phyloP scores from a whole-genome alignment of 106 monocot genomes.

The Platanthera zijinensis region DNA sequence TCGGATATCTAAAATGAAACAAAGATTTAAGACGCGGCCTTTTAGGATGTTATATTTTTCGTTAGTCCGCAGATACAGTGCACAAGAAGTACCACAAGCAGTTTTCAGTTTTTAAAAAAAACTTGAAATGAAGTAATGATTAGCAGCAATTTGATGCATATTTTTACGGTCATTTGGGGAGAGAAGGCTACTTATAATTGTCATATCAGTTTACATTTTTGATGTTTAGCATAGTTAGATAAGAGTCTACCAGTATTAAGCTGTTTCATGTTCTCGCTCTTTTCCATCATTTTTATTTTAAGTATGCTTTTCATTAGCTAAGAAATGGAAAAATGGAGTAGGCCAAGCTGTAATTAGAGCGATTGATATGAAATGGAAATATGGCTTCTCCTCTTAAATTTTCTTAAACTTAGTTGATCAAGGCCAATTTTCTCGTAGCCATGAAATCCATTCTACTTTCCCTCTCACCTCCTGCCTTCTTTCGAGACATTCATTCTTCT shows the following conservation, averaged over 20 bases:
- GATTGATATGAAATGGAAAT: slow-evolving; percentile 3
- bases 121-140: too few relatives aligned
- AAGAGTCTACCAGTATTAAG: not conserved
- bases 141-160: too few relatives aligned
- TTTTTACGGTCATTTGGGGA: too few relatives aligned
- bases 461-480: too few relatives aligned
- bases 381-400: not conserved
- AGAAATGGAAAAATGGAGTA: not conserved
- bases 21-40: not conserved
- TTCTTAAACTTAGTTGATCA: too few relatives aligned
- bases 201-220: not conserved
- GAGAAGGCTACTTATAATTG: too few relatives aligned
- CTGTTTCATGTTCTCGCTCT: not conserved
- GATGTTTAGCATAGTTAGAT: not conserved
- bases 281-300: too few relatives aligned
- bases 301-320: not conserved
- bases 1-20: not conserved
- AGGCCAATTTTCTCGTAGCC: too few relatives aligned
- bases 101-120: not conserved
- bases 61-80: not conserved
- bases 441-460: too few relatives aligned
- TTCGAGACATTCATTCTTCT: too few relatives aligned
- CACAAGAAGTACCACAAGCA: not conserved
- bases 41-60: not conserved
- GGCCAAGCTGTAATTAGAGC: not conserved